Base-by-base conservation (phyloP, 176 grass and related monocot species). In the Eragrostis nindensis region DNA sequence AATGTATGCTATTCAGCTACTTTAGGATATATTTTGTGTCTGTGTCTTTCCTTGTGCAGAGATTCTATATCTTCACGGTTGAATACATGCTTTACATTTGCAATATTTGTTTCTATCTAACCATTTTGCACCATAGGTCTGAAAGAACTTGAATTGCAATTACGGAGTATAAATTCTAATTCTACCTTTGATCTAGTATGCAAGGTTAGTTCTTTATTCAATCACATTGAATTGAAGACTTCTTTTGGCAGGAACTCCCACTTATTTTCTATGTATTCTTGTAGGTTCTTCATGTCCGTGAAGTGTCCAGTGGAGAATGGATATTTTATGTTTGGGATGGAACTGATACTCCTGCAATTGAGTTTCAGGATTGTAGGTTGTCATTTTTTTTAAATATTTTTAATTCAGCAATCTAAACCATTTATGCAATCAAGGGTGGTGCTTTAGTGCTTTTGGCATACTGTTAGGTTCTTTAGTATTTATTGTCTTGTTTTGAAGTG, bases 281-380 rank as follows among this genome's bases (percentile, higher is more conserved):
- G 44, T 83, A 97, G 94, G 94, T 97, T 92, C 79, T 97, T 90
- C 87, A 94, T 94, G 83, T 92, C 55, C 41, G 17, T 83, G 50
- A 90, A 86, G 78, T 77, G 80, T 90, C 84, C 66, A 82, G 29
- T 17, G 70, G 79, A 1, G 76, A 85, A 47, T 83, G 68, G 80
- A 81, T 94, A 75, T 89, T 87, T 56, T 94, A 94, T 83, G 90
- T 92, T 46, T 97, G 94, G 94, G 94, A 97, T 92, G 91, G 94
- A 86, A 97, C 92, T 66, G 89, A 97, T 81, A 73, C 87, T 78
- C 82, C 92, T 85, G 75, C 92, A 52, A 36, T 52, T 63, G 71
- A 75, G 44, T 62, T 90, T 76, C 80, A 76, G 67, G 65, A 39
- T 76, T 39, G 49, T 64, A 79, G 11, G 47, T 36, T 71, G 45